phyloP scores from a whole-genome alignment of 305 asterid species.

The Ruellia speciosa region DNA sequence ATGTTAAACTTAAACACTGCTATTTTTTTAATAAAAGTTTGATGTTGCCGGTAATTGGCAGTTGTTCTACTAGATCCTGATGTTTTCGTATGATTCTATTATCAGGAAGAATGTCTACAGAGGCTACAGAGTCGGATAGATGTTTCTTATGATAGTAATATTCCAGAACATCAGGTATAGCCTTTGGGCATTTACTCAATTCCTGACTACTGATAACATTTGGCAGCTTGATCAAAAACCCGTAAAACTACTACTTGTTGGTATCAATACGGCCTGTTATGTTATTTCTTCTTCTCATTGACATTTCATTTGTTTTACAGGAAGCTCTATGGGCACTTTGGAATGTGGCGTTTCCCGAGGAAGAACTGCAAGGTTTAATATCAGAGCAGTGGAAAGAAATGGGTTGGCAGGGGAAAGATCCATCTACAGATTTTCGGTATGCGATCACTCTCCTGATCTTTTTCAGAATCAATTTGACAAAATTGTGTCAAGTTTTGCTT shows the following conservation, averaged over 20 bases:
- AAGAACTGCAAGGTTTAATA: constrained; percentile 63
- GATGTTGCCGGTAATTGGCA: not conserved
- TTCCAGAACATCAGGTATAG: constrained; percentile 81
- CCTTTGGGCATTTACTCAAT: not conserved
- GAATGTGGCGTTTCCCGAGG: constrained; percentile 88
- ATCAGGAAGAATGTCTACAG: constrained; percentile 81
- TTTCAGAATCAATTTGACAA: constrained; percentile 20
- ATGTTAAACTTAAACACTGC: not conserved
- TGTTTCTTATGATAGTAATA: constrained; percentile 67
- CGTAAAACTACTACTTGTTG: not conserved
- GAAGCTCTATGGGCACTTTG: constrained; percentile 82
- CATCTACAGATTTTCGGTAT: constrained; percentile 96
- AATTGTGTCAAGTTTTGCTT: constrained; percentile 12
- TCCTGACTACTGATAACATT: constrained; percentile 9
- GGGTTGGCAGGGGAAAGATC: constrained; percentile 99
- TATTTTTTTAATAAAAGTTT: too few species aligned
- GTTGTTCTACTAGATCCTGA: constrained; percentile 25
- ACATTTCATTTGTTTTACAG: constrained; percentile 29
- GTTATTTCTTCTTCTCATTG: constrained; percentile 20
- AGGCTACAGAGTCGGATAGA: constrained; percentile 82
- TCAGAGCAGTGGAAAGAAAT: constrained; percentile 99
- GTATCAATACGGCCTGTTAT: not conserved
- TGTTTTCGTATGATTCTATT: constrained; percentile 23
- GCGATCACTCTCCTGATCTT: constrained; percentile 18
- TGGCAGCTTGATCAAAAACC: not conserved